phyloP scores from a whole-genome alignment of 768 basidiomycete species.

The Boletus reticuloceps region DNA sequence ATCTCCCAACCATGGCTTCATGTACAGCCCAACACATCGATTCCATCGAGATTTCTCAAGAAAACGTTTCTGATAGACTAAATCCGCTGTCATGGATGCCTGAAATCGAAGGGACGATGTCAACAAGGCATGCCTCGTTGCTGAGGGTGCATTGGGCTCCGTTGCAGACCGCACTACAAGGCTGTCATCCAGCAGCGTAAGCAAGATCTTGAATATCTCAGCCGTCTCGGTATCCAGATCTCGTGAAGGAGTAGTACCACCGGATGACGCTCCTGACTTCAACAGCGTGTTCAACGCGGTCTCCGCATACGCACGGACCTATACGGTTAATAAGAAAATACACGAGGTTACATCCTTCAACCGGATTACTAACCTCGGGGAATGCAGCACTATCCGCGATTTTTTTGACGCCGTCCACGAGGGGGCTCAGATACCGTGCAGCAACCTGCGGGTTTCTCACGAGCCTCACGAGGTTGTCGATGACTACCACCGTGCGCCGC shows the following conservation, averaged over 20 bases:
- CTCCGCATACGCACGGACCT: constrained; percentile 92
- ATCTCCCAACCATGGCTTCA: constrained; percentile 67
- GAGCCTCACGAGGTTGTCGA: constrained; percentile 96
- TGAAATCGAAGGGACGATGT: constrained; percentile 65
- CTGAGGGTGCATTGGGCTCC: constrained; percentile 50
- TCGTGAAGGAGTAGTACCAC: constrained; percentile 67
- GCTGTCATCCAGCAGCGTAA: constrained; percentile 56
- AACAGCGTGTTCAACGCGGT: constrained; percentile 76
- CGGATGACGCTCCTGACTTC: constrained; percentile 80
- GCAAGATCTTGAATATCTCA: constrained; percentile 52
- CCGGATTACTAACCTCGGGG: constrained; percentile 66
- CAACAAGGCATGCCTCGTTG: constrained; percentile 56
- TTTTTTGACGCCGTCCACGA: constrained; percentile 88
- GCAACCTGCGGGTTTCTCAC: constrained; percentile 90
- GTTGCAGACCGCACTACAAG: constrained; percentile 39
- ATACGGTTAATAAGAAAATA: constrained; percentile 10
- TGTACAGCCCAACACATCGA: constrained; percentile 69
- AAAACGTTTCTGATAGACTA: constrained; percentile 61
- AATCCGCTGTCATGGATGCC: constrained; percentile 72
- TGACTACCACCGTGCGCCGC: constrained; percentile 89
- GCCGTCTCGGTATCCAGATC: constrained; percentile 65
- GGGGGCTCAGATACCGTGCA: constrained; percentile 79
- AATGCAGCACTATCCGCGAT: constrained; percentile 91
- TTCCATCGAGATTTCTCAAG: constrained; percentile 57
- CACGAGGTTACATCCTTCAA: constrained; percentile 3